A percentile compares a stretch with the other conserved stretches of the same genome.
Evolutionary conservation across 2,329 filamentous ascomycete species (phyloP).

Genomic region (Teratosphaeria pseudoeucalypti): DNA sequence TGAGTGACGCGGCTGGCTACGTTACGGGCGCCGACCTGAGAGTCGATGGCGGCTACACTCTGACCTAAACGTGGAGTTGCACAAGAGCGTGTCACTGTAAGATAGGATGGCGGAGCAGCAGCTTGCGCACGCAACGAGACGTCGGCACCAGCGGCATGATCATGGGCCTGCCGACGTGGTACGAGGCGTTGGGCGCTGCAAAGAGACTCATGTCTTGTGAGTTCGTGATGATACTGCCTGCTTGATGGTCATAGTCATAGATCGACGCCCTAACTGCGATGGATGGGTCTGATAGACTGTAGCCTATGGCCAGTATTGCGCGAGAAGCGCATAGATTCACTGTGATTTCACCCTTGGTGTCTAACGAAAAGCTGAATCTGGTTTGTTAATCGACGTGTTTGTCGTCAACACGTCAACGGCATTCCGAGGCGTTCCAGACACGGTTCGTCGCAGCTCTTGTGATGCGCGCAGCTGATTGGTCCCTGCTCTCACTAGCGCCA

Average conservation of each 20-base stretch:
- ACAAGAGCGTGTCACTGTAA: neutral
- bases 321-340: neutral
- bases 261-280: neutral
- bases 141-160: neutral
- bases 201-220: neutral
- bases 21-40: slow-evolving; percentile 45
- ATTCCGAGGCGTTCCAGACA: neutral
- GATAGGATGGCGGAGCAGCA: neutral
- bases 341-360: neutral
- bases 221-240: neutral
- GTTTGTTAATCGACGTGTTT: neutral
- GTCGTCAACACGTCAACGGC: neutral
- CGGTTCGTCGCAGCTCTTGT: neutral
- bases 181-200: neutral
- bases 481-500: neutral
- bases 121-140: neutral
- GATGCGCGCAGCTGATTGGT: neutral
- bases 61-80: slow-evolving; percentile 19
- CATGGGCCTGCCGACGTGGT: neutral
- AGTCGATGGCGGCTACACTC: slow-evolving; percentile 35
- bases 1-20: slow-evolving; percentile 68
- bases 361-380: neutral
- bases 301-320: neutral
- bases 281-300: neutral
- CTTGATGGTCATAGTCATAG: neutral